These are phyloP conservation scores for Aspergillus sp. DNA, from an alignment of 2,329 filamentous ascomycete species.

Conservation along the genomic window DNA sequence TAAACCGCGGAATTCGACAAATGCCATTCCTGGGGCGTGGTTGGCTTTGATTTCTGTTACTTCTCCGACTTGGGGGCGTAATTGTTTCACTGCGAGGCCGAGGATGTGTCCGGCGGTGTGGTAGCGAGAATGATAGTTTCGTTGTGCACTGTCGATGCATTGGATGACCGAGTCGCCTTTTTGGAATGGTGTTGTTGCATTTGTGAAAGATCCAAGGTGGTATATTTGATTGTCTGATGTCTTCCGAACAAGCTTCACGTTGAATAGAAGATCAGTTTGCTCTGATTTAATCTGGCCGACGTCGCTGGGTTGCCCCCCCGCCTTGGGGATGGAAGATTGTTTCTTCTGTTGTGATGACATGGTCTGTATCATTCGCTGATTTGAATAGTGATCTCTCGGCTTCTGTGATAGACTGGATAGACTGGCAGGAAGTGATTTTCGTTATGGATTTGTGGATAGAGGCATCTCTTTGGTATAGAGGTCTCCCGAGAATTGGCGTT, in stretches of 20 bases:
- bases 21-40: constrained; percentile 22
- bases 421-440: constrained; percentile 14
- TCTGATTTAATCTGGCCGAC: constrained; percentile 14
- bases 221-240: constrained; percentile 16
- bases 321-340: constrained; percentile 27
- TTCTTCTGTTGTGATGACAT: constrained; percentile 16
- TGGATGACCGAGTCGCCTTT: constrained; percentile 16
- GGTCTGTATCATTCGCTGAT: constrained; percentile 7
- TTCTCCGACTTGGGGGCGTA: constrained; percentile 12
- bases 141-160: constrained; percentile 17
- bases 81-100: constrained; percentile 22
- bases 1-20: constrained; percentile 24
- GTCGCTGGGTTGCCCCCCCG: constrained; percentile 23
- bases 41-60: constrained; percentile 26
- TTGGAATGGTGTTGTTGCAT: constrained; percentile 2
- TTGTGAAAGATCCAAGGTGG: constrained; percentile 16
- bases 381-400: constrained; percentile 17
- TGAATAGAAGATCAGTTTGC: constrained; percentile 6
- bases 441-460: constrained; percentile 15
- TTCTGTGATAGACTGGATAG: constrained; percentile 15
- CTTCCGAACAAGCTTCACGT: constrained; percentile 22
- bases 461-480: constrained; percentile 21
- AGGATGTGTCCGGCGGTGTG: constrained; percentile 28
- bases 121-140: constrained; percentile 23
- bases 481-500: constrained; percentile 26